Evolutionary conservation across 768 basidiomycete genomes (phyloP).

Genomic region (Auriscalpium vulgare): DNA sequence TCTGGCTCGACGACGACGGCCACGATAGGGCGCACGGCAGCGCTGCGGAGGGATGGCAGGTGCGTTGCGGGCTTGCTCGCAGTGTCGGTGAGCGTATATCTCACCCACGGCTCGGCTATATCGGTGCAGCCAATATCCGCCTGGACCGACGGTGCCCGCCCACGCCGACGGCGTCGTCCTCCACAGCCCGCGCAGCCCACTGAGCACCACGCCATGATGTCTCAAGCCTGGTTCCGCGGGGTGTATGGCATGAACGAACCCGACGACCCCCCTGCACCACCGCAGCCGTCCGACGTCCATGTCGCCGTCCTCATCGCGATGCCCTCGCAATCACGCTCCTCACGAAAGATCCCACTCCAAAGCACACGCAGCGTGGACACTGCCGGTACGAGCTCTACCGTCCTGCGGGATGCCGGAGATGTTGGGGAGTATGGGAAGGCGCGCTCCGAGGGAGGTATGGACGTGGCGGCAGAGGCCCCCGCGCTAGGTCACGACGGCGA

Average conservation of each 20-base stretch:
- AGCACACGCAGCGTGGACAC: too few relatives aligned
- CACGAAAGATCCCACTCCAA: not conserved
- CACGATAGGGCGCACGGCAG: not conserved
- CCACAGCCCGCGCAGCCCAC: not conserved
- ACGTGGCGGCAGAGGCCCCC: too few relatives aligned
- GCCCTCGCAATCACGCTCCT: conserved; percentile 1
- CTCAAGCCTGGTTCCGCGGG: conserved; percentile 1
- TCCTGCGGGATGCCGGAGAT: too few relatives aligned
- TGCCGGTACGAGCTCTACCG: too few relatives aligned
- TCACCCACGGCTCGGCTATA: not conserved
- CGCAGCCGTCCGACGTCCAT: not conserved
- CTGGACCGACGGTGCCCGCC: conserved; percentile 4
- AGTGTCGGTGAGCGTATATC: not conserved
- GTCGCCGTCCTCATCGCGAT: conserved; percentile 11
- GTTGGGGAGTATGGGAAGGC: too few relatives aligned
- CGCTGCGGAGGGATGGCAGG: conserved; percentile 1
- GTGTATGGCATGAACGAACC: not conserved
- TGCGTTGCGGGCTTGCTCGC: not conserved
- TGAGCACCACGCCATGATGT: not conserved
- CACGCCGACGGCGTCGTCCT: not conserved
- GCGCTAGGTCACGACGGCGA: too few relatives aligned
- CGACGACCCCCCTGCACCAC: not conserved
- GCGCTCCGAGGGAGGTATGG: too few relatives aligned
- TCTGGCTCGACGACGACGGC: conserved; percentile 2
- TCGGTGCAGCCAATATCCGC: conserved; percentile 6